Evolutionary conservation across 805 yeast species (phyloP), one percentile per base, ranked within the genome.

Genomic region (Kuraishia borneana): DNA sequence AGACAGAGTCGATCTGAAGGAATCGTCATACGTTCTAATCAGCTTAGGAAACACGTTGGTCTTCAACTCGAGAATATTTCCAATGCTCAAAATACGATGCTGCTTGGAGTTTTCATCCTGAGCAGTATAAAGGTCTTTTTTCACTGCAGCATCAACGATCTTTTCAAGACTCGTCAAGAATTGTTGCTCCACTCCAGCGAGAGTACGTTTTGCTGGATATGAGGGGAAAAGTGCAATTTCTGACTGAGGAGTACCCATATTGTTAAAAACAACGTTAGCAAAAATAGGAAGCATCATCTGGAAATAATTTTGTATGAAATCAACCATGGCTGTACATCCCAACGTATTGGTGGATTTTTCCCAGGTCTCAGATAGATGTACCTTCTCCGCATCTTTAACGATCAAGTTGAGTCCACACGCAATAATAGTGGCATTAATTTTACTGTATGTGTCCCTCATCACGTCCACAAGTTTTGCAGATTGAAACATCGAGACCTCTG

Each of bases 1-100:
- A 5, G 62, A 53, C 19, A 71, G 43, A 7, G 62, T 58, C 14
- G 70, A 58, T 27, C 65, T 67, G 40, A 77, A 75, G 2, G 59
- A 57, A 5, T 55, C 46, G 41, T 76, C 79, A 46, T 72, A 76
- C 34, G 55, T 54, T 32, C 61, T 63, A 10, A 75, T 47, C 14
- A 74, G 51, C 17, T 53, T 48, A 1, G 82, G 77, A 18, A 79
- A 56, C 2, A 70, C 59, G 3, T 44, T 50, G 17, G 54, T 56
- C 21, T 67, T 57, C 21, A 80, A 52, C 31, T 61, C 62, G 30
- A 64, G 66, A 31, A 79, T 50, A 43, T 77, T 78, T 29, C 76
- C 65, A 29, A 77, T 49, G 0, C 80, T 66, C 26, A 70, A 46
- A 42, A 60, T 59, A 23, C 56, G 49, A 17, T 52, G 51, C 23